These are phyloP conservation scores for Ogataea neopini DNA, from an alignment of 805 yeast species.

Conservation along the genomic window DNA sequence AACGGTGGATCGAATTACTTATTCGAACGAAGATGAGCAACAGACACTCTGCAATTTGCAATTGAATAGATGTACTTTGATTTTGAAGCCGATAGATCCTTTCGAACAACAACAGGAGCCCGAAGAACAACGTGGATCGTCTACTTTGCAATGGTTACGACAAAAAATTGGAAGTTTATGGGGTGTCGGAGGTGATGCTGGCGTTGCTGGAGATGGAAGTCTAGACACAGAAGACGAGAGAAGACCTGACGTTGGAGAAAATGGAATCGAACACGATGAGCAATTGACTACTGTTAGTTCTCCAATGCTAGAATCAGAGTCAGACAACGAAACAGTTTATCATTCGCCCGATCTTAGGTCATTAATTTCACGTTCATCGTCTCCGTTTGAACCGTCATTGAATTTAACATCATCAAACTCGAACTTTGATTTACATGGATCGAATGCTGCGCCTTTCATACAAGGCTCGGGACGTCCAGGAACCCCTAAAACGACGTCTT, in stretches of 20 bases:
- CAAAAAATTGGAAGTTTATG: slow-evolving; percentile 20
- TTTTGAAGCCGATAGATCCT: slow-evolving; percentile 58
- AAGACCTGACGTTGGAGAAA: neutral
- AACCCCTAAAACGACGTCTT: slow-evolving; percentile 8
- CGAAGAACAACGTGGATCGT: slow-evolving; percentile 10
- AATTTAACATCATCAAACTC: slow-evolving; percentile 26
- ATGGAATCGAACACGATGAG: neutral
- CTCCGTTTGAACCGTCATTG: slow-evolving; percentile 25
- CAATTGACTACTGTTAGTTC: neutral
- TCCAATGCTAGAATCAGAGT: slow-evolving; percentile 17
- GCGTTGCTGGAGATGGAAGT: neutral
- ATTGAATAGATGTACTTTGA: slow-evolving; percentile 67
- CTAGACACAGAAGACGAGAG: neutral
- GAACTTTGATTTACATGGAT: slow-evolving; percentile 24
- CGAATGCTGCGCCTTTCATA: slow-evolving; percentile 20
- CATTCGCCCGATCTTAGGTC: slow-evolving; percentile 30
- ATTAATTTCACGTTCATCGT: slow-evolving; percentile 21
- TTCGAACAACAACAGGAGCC: slow-evolving; percentile 21
- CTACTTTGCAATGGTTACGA: slow-evolving; percentile 31
- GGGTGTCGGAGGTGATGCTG: neutral
- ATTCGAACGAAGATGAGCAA: slow-evolving; percentile 61
- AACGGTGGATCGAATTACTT: slow-evolving; percentile 62
- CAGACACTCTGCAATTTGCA: slow-evolving; percentile 52
- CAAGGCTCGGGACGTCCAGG: slow-evolving; percentile 12
- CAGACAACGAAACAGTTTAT: slow-evolving; percentile 27